A percentile compares a stretch with the other conserved stretches of the same genome.
Evolutionary conservation across 2,329 filamentous ascomycete species (phyloP).

Genomic region (Penicillium decumbens): DNA sequence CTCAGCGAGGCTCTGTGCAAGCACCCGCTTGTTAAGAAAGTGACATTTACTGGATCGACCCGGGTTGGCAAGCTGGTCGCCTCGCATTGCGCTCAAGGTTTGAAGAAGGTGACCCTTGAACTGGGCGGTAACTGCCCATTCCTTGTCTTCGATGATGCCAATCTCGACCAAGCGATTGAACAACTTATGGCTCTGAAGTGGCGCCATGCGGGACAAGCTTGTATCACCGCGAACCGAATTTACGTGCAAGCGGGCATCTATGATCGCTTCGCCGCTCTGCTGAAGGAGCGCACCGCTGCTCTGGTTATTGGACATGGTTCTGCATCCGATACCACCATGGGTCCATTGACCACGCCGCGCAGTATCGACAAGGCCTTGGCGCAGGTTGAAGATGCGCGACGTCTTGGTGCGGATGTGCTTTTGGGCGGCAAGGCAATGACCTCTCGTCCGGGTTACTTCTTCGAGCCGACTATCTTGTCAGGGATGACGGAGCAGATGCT

Average conservation of each 20-base stretch:
- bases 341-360: constrained; percentile 55
- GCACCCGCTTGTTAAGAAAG: constrained; percentile 58
- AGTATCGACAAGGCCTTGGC: constrained; percentile 51
- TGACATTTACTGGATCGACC: constrained; percentile 58
- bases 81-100: constrained; percentile 54
- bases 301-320: constrained; percentile 60
- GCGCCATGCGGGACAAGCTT: constrained; percentile 44
- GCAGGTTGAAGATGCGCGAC: constrained; percentile 63
- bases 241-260: constrained; percentile 44
- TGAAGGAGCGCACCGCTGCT: constrained; percentile 49
- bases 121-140: constrained; percentile 63
- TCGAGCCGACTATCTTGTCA: constrained; percentile 62
- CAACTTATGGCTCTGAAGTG: constrained; percentile 42
- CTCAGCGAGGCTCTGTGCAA: constrained; percentile 49
- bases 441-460: constrained; percentile 62
- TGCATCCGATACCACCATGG: constrained; percentile 53
- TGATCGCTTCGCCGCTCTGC: constrained; percentile 53
- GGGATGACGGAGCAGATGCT: constrained; percentile 57
- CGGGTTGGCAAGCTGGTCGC: constrained; percentile 60
- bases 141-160: constrained; percentile 61
- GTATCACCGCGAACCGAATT: constrained; percentile 45
- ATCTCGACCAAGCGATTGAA: constrained; percentile 48
- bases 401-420: constrained; percentile 59
- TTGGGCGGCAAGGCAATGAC: constrained; percentile 51
- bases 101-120: constrained; percentile 63